phyloP scores from a whole-genome alignment of 1,284 basidiomycete genomes.

The Microbotryum intermedium region DNA sequence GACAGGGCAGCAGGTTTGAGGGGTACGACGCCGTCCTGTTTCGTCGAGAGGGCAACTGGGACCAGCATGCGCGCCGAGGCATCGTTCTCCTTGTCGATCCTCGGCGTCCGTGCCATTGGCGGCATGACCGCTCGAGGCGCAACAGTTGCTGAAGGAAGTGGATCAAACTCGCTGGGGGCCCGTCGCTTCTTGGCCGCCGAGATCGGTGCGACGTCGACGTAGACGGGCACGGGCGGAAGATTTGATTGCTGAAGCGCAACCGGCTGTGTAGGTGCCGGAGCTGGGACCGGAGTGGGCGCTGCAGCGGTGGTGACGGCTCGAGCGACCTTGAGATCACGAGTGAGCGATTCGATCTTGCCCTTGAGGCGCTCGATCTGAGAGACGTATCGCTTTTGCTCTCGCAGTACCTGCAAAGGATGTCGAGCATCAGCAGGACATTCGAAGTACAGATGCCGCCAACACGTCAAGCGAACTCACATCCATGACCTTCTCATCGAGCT shows the following conservation, averaged over 20 bases:
- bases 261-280: background rate
- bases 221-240: background rate
- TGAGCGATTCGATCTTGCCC: conserved; percentile 17
- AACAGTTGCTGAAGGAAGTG: background rate
- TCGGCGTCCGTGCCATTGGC: background rate
- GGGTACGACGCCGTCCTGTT: conserved; percentile 4
- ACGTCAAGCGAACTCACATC: conserved; percentile 1
- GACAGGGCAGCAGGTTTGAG: conserved; percentile 14
- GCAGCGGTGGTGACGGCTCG: conserved; percentile 6
- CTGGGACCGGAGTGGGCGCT: background rate
- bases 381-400: conserved; percentile 17
- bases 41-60: background rate
- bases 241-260: background rate
- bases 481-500: conserved; percentile 27
- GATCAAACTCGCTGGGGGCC: conserved; percentile 21
- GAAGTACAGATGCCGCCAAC: no score
- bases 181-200: conserved; percentile 22
- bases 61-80: background rate
- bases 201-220: background rate
- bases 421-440: no score
- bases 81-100: conserved; percentile 17
- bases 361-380: conserved; percentile 24
- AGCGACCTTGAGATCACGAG: conserved; percentile 20
- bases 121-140: conserved; percentile 19
- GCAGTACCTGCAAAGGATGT: conserved; percentile 11